A percentile compares a stretch with the other conserved stretches of the same genome.
These are phyloP conservation scores for Pulveroboletus sp. DNA, from an alignment of 768 basidiomycete genomes.

Conservation along the genomic window DNA sequence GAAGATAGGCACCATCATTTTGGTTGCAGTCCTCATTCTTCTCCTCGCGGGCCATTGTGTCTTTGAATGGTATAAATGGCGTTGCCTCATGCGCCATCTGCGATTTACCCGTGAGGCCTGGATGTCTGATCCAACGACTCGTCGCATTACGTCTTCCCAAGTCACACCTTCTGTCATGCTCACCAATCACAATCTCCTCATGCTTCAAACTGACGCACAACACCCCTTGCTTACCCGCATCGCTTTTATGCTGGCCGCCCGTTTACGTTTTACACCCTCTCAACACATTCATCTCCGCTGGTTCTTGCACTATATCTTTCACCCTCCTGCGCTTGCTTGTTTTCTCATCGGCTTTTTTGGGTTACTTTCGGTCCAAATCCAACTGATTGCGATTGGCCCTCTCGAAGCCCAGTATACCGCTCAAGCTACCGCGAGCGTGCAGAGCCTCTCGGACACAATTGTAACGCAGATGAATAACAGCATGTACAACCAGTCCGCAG, in stretches of 20 bases:
- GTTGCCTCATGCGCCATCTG: conserved; percentile 61
- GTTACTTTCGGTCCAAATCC: conserved; percentile 80
- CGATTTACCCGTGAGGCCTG: conserved; percentile 74
- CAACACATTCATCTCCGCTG: conserved; percentile 75
- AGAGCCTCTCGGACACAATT: conserved; percentile 69
- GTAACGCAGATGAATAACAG: conserved; percentile 73
- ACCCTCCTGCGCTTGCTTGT: conserved; percentile 86
- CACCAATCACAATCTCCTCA: conserved; percentile 74
- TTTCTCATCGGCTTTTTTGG: conserved; percentile 94
- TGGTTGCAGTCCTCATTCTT: conserved; percentile 69
- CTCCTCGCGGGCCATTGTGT: conserved; percentile 71
- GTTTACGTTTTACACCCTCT: conserved; percentile 53
- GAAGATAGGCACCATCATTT: conserved; percentile 73
- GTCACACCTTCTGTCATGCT: conserved; percentile 54
- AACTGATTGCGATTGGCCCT: conserved; percentile 76
- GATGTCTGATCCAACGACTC: conserved; percentile 66
- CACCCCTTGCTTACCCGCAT: conserved; percentile 76
- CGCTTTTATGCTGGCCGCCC: conserved; percentile 48
- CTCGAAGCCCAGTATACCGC: conserved; percentile 66
- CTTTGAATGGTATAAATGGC: conserved; percentile 90
- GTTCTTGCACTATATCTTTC: conserved; percentile 90
- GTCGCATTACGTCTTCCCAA: conserved; percentile 33
- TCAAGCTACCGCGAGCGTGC: conserved; percentile 56
- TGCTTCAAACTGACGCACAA: conserved; percentile 62
- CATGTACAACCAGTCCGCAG: conserved; percentile 77